Evolutionary conservation across 2,329 filamentous ascomycete species (phyloP).

Genomic region (Alternaria tenuissima): DNA sequence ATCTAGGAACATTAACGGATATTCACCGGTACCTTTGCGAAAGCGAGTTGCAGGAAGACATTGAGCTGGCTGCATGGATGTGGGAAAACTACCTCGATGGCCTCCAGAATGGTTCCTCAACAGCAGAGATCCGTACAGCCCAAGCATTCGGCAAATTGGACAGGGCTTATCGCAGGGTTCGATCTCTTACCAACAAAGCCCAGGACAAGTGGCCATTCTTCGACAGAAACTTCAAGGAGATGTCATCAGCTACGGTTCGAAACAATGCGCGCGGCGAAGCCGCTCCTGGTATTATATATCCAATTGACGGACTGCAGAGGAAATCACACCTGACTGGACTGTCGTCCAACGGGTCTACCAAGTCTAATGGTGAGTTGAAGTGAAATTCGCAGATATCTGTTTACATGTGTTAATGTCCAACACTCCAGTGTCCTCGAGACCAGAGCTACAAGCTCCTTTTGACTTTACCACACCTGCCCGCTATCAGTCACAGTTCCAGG

Average conservation of each 20-base stretch:
- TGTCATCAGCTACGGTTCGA: conserved; percentile 29
- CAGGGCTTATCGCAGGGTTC: conserved; percentile 40
- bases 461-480: not conserved
- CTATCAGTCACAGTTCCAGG: not conserved
- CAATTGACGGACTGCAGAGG: conserved; percentile 4
- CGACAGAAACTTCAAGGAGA: conserved; percentile 31
- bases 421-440: not conserved
- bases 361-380: conserved; percentile 7
- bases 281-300: conserved; percentile 18
- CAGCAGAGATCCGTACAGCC: conserved; percentile 25
- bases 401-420: not conserved
- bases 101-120: conserved; percentile 10
- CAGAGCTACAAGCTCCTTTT: conserved; percentile 13
- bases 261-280: conserved; percentile 28
- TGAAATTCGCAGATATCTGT: not conserved
- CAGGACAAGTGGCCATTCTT: conserved; percentile 47
- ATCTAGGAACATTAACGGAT: conserved; percentile 30
- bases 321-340: not conserved
- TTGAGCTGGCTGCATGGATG: conserved; percentile 33
- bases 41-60: conserved; percentile 32
- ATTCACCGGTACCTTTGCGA: conserved; percentile 32
- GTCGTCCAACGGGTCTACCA: not conserved
- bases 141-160: conserved; percentile 37
- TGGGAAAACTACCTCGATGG: conserved; percentile 31
- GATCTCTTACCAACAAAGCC: conserved; percentile 37